Base-by-base conservation (phyloP, 768 basidiomycete genomes). In the Podaxis sp. region DNA sequence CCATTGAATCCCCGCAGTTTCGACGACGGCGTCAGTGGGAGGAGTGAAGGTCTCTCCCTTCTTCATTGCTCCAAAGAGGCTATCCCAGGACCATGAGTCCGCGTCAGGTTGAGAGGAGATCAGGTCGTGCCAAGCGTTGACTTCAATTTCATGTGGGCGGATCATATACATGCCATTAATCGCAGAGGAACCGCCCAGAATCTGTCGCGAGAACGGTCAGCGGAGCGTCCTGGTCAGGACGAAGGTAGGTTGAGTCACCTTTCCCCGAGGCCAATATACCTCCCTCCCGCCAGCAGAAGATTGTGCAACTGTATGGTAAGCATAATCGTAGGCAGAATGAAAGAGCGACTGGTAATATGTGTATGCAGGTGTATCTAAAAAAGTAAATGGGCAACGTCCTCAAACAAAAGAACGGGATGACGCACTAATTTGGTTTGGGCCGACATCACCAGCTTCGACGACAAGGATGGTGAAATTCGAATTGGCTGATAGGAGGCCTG, bases 151-250 rank as follows among this genome's bases (percentile, higher is more conserved):
- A 25, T 81, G 78, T 6, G 86, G 85, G 9, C 85, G 80, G 53
- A 87, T 79, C 65, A 82, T 75, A 74, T 87, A 89, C 79, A 90
- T 79, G 53, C 86, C 88, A 71, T 91, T 91, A 57, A 89, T 77
- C 8, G 88, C 86, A 33, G 85, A 80, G 0, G 84, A 87, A 5
- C 89, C 89, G 57, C 89, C 89, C 24, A 91, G 77, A 47, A 87
- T 77, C 77, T 88, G 43, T 13, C 22, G 27, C 12, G 46, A n/a
- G 25, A 11, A 27, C 33, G 29, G 24, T 37, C 15, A 59, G 33
- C 17, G 41, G 15, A 25, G 19, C 15, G 51, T 17, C 36, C 8
- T 29, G 27, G 25, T 9, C 17, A 57, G 25, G 4, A 22, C n/a
- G 8, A 15, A n/a, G 41, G 7, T 13, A 19, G 7, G 13, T 17